Evolutionary conservation across 2,329 filamentous ascomycete genomes (phyloP), one percentile per base, ranked within the genome.

Genomic region (Exophiala bonariae): DNA sequence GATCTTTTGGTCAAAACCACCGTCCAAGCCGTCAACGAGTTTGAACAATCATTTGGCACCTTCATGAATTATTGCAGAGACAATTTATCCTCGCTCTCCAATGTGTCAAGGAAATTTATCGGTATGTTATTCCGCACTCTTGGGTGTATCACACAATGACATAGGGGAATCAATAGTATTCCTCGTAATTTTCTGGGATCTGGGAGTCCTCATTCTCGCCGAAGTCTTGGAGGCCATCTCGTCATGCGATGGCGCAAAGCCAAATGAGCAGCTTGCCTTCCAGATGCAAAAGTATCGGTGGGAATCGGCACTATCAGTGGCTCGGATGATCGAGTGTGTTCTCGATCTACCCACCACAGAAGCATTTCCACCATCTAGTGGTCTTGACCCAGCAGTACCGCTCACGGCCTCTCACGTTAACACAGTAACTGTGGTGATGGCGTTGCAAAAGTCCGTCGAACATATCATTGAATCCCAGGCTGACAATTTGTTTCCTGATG

Each of bases 361-460:
- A 17, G 30, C 32, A 0, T 58, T 52, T 31, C 60, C 60, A 23
- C 43, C 60, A 13, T 53, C 49, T n/a, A 60, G 58, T 30, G 58
- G 58, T 3, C 34, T 61, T 7, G 38, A 47, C n/a, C 39, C 51
- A 0, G 56, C 60, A 23, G 43, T 50, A 3, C 55, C 58, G 3
- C 47, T 60, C 11, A 52, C 49, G 9, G 53, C 51, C 3, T 60
- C 59, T 28, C 59, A 60, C 40, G 49, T 61, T 10, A 60, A 55
- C 3, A 58, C 59, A 9, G 53, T 42, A 3, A 31, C 60, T 2
- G 49, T 56, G 30, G 44, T 49, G 6, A 31, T 47, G 1, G 39
- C 53, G 3, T 41, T 60, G 8, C 41, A 55, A 31, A 56, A 49
- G 10, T 50, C 58, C 3, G 46, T 61, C 1, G 53, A 52, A 33